Evolutionary conservation across 306 rosid genomes (phyloP), one percentile per base, ranked within the genome.

Genomic region (Calophaca sinica): DNA sequence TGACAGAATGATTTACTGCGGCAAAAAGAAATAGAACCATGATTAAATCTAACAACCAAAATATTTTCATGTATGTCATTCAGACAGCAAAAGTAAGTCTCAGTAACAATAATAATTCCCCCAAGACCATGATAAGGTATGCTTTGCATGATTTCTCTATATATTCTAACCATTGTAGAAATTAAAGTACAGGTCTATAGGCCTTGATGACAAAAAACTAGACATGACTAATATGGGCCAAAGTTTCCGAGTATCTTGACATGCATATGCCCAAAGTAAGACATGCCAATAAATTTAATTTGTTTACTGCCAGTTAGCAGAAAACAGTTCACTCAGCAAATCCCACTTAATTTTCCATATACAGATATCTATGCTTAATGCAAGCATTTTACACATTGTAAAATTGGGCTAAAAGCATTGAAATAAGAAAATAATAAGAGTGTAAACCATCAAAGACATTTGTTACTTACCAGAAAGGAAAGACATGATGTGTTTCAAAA

Each of bases 401-500:
- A 54, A 62, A 65, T 65, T 66, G 51, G 41, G 62, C 66, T 26
- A 73, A n/a, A 38, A 15, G 60, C 69, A 39, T 13, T 35, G 6
- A 63, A 72, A 65, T 62, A 49, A 65, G 6, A 66, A 6, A 62
- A 58, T 26, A 32, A n/a, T 13, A 41, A 4, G 72, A 67, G 51
- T 60, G 28, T 8, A 66, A 48, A 70, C 36, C 36, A 66, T 57
- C 29, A 12, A 68, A 72, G 73, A 68, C 63, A 62, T 33, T 70
- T 26, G 41, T 64, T 49, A 63, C 89, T 85, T 80, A 94, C 99
- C 90, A 7, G 73, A 62, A 44, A 94, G 84, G 83, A 92, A 92
- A 77, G 93, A 84, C 93, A 94, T 90, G 85, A 94, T 87, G 76
- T 73, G 86, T 79, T 80, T 67, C 82, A 82, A 83, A 79, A 94